phyloP scores from a whole-genome alignment of 768 basidiomycete species.

The Cyclocybe aegerita region DNA sequence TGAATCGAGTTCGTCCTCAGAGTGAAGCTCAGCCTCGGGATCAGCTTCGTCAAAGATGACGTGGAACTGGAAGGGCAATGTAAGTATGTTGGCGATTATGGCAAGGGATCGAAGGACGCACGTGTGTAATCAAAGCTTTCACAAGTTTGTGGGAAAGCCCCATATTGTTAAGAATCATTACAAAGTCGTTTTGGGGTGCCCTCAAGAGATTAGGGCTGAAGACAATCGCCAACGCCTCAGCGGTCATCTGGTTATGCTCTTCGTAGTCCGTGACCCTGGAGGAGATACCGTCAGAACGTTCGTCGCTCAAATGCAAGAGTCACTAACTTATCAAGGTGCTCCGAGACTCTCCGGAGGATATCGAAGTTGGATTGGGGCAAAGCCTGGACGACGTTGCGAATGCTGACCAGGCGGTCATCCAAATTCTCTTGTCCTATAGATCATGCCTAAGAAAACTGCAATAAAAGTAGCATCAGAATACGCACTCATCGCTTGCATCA shows the following conservation, averaged over 20 bases:
- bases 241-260: conserved; percentile 88
- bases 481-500: conserved; percentile 74
- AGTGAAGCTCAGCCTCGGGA: conserved; percentile 58
- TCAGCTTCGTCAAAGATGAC: conserved; percentile 74
- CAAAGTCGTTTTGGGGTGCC: conserved; percentile 77
- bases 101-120: conserved; percentile 32
- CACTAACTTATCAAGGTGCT: conserved; percentile 77
- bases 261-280: conserved; percentile 83
- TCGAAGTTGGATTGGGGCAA: conserved; percentile 77
- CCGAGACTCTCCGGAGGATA: conserved; percentile 73
- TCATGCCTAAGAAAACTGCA: conserved; percentile 1
- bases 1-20: conserved; percentile 64
- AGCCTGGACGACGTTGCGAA: conserved; percentile 66
- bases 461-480: conserved; percentile 6
- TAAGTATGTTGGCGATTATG: conserved; percentile 7
- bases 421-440: conserved; percentile 66
- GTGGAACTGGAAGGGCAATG: conserved; percentile 42
- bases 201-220: conserved; percentile 82
- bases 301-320: not conserved
- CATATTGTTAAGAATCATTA: conserved; percentile 79
- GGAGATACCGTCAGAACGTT: not conserved
- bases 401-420: conserved; percentile 59
- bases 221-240: conserved; percentile 81
- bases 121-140: conserved; percentile 74
- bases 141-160: conserved; percentile 73